These are phyloP conservation scores for Nidularia sp. DNA, from an alignment of 768 basidiomycete genomes.

Conservation along the genomic window DNA sequence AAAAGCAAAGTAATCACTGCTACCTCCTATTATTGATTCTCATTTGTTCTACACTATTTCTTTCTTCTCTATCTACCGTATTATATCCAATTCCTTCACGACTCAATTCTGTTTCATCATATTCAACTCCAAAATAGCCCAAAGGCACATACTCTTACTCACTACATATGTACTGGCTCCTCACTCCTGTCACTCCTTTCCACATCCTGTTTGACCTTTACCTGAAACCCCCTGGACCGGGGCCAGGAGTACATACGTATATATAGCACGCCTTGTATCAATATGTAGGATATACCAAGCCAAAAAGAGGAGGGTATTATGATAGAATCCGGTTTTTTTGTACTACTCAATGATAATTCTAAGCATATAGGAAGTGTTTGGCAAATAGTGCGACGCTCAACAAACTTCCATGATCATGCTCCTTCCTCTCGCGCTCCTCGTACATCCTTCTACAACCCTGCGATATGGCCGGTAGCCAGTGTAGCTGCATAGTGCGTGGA, in stretches of 20 bases:
- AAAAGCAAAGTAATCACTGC: conserved; percentile 6
- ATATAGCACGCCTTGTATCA: conserved; percentile 7
- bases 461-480: conserved; percentile 3
- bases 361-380: not conserved
- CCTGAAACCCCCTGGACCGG: not conserved
- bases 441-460: not conserved
- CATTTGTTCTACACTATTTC: no score
- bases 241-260: not conserved
- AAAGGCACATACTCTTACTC: not conserved
- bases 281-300: conserved; percentile 12
- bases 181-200: not conserved
- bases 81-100: not conserved
- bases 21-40: not conserved
- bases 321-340: not conserved
- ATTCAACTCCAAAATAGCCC: not conserved
- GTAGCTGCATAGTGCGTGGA: conserved; percentile 37
- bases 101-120: not conserved
- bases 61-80: not conserved
- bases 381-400: no score
- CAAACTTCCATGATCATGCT: no score
- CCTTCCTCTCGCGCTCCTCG: no score
- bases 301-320: not conserved
- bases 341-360: not conserved
- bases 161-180: not conserved
- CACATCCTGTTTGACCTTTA: not conserved